Conservation (phyloP, 2,329 filamentous ascomycete species). For the Neonectria faginata region DNA sequence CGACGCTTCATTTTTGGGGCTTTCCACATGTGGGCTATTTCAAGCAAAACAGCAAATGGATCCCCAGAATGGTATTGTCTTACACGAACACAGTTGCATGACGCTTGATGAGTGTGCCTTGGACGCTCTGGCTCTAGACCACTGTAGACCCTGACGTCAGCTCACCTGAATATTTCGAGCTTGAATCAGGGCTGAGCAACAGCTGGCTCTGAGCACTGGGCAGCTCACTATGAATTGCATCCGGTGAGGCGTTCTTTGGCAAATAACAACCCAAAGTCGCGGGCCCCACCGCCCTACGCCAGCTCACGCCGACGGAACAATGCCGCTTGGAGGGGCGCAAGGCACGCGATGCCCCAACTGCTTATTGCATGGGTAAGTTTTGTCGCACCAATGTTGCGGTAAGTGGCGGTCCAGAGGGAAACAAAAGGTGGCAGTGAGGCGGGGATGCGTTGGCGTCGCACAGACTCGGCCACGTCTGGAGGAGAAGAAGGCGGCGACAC, state of each 20-base stretch:
- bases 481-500: neutral
- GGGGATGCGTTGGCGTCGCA: slow-evolving; percentile 23
- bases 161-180: slow-evolving; percentile 14
- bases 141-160: slow-evolving; percentile 10
- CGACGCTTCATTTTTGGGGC: neutral
- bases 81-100: neutral
- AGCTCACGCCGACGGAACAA: slow-evolving; percentile 4
- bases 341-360: slow-evolving; percentile 5
- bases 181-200: neutral
- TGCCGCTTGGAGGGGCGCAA: slow-evolving; percentile 13
- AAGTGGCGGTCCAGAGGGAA: slow-evolving; percentile 5
- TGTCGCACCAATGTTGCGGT: slow-evolving; percentile 10
- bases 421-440: slow-evolving; percentile 1
- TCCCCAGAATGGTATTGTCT: neutral
- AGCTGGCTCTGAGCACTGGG: neutral
- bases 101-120: slow-evolving; percentile 4
- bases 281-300: slow-evolving; percentile 1
- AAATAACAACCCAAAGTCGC: neutral
- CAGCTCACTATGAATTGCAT: neutral
- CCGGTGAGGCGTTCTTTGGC: neutral
- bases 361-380: neutral
- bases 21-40: neutral
- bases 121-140: neutral
- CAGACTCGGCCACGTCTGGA: slow-evolving; percentile 19
- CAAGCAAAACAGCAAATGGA: neutral